These are phyloP conservation scores for Hemerocallis citrina DNA, from an alignment of 106 monocot genomes.

Conservation along the genomic window DNA sequence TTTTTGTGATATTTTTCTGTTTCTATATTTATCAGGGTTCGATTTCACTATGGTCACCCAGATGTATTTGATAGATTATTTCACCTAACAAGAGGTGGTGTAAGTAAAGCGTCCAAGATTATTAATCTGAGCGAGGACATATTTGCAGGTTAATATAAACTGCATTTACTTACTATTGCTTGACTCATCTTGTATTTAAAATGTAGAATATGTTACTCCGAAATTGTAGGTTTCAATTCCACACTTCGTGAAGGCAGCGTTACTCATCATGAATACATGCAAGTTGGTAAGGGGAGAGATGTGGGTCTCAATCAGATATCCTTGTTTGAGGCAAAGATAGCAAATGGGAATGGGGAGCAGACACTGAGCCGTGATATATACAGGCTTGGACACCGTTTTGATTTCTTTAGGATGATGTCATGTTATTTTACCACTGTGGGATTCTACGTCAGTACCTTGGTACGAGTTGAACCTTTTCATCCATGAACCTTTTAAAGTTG, in stretches of 20 bases:
- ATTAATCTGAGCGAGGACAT: conserved; percentile 87
- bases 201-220: background rate
- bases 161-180: background rate
- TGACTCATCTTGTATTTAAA: background rate
- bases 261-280: conserved; percentile 87
- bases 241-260: conserved; percentile 83
- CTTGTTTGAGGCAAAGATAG: conserved; percentile 79
- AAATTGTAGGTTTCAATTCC: conserved; percentile 62
- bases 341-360: conserved; percentile 87
- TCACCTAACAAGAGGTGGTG: conserved; percentile 81
- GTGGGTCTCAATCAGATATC: conserved; percentile 90
- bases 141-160: conserved; percentile 45
- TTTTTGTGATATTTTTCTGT: background rate
- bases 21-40: conserved; percentile 47
- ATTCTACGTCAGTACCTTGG: conserved; percentile 80
- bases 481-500: background rate
- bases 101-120: conserved; percentile 83
- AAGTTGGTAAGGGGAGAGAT: conserved; percentile 92
- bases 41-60: conserved; percentile 93
- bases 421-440: conserved; percentile 88
- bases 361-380: conserved; percentile 80
- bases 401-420: conserved; percentile 87
- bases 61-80: conserved; percentile 90
- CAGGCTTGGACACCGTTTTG: conserved; percentile 85
- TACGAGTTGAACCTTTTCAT: conserved; percentile 15